Base-by-base conservation (phyloP, 2,329 filamentous ascomycete genomes). In the Trichoderma guizhouense region DNA sequence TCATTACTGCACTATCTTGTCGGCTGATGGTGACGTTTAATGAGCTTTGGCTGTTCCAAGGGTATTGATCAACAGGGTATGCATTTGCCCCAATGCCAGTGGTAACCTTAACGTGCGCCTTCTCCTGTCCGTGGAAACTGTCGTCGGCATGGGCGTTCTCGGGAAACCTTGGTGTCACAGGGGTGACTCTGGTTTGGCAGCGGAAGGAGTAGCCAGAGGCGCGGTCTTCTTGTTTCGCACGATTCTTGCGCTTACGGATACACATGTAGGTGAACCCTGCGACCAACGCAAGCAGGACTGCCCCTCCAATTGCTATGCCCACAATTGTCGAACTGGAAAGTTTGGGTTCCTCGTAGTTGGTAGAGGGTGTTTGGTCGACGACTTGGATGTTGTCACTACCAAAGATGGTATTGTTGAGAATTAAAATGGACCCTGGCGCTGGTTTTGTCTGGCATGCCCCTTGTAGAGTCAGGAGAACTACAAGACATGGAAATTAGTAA, bases 371-470 rank as follows among this genome's bases (percentile, higher is more conserved):
- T 57, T 74, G 36, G 43, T 71, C 5, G 64, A 71, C 26, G 12
- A 43, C 61, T 57, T 21, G 53, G 64, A 43, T n/a, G 67, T 26
- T 21, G 75, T 70, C 8, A 76, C 76, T 76, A 32, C 83, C 80
- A 74, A 87, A 87, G 67, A 87, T 79, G 11, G 84, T 85, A 71
- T 79, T 83, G 71, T 83, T 85, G 55, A 87, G 81, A 5, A 80
- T 79, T 28, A 87, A 66, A 34, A 79, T 65, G 2, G 73, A 76
- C 2, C 81, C 81, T 1, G 80, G 72, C 0, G 79, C 72, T 0
- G 86, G 86, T 36, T 82, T 80, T 73, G 88, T 85, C 43, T 80
- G 77, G 74, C 87, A 89, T 60, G 84, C 87, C 3, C 86, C 85
- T 74, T 85, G 80, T 5, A 89, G 80, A 9, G 86, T 86, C 5